Evolutionary conservation across 108 stramenopile species (phyloP).

Genomic region (Cyclostephanos invisitatus): DNA sequence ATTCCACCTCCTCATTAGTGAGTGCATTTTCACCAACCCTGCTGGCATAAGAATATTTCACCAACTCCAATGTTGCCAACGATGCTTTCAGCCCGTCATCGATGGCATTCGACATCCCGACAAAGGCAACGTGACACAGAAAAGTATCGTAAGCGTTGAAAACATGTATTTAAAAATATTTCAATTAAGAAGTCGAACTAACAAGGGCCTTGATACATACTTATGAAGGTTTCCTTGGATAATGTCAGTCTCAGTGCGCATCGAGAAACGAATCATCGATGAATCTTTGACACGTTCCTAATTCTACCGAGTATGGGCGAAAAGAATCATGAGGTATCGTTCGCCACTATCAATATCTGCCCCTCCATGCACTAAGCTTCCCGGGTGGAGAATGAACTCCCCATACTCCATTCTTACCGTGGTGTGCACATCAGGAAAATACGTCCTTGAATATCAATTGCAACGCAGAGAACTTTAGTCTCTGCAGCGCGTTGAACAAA

Average conservation of each 20-base stretch:
- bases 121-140: too few relatives aligned
- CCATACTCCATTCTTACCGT: slow-evolving; percentile 66
- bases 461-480: not conserved
- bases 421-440: slow-evolving; percentile 55
- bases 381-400: slow-evolving; percentile 79
- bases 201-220: too few relatives aligned
- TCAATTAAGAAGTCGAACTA: too few relatives aligned
- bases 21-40: slow-evolving; percentile 8
- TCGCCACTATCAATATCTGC: slow-evolving; percentile 60
- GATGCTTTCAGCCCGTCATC: slow-evolving; percentile 34
- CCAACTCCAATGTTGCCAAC: slow-evolving; percentile 32
- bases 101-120: slow-evolving; percentile 7
- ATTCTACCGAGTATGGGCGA: slow-evolving; percentile 44
- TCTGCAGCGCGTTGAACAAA: not conserved
- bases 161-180: too few relatives aligned
- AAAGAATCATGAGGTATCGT: slow-evolving; percentile 77
- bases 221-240: too few relatives aligned
- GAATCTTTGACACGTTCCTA: too few relatives aligned
- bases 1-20: slow-evolving; percentile 29
- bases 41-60: slow-evolving; percentile 9
- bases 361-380: slow-evolving; percentile 69
- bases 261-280: too few relatives aligned
- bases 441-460: slow-evolving; percentile 46
- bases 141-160: too few relatives aligned
- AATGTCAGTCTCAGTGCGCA: too few relatives aligned